phyloP scores from a whole-genome alignment of 202 grass and related monocot genomes.

The Cymbopogon flexuosus region DNA sequence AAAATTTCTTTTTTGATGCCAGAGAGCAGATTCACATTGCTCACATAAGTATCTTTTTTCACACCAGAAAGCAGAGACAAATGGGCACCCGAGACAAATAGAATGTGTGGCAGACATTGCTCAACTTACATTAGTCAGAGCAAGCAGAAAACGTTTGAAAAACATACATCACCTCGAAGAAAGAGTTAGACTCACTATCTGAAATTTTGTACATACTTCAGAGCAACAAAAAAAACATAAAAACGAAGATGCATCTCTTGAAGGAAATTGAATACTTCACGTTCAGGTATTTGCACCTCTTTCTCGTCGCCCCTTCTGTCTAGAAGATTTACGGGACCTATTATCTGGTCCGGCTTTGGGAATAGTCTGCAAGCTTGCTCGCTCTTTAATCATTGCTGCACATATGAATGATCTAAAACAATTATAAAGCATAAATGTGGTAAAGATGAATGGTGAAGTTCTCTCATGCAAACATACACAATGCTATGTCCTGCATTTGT shows the following conservation, averaged over 20 bases:
- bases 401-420: not conserved
- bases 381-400: constrained; percentile 61
- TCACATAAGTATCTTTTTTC: not conserved
- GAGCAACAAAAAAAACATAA: not conserved
- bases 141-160: not conserved
- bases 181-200: not conserved
- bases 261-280: not conserved
- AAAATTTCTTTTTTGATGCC: too few relatives aligned
- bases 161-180: not conserved
- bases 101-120: not conserved
- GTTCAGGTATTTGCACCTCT: constrained; percentile 19
- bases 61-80: not conserved
- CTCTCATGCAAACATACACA: constrained; percentile 44
- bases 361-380: constrained; percentile 52
- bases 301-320: not conserved
- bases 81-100: not conserved
- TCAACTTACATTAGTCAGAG: not conserved
- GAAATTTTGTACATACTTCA: not conserved
- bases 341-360: constrained; percentile 23
- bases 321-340: constrained; percentile 37
- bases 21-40: too few relatives aligned
- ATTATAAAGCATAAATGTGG: not conserved
- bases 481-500: constrained; percentile 56
- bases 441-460: not conserved
- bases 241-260: not conserved